A percentile compares a stretch with the other conserved stretches of the same genome.
phyloP scores from a whole-genome alignment of 257 asterid species.

The Echium plantagineum region DNA sequence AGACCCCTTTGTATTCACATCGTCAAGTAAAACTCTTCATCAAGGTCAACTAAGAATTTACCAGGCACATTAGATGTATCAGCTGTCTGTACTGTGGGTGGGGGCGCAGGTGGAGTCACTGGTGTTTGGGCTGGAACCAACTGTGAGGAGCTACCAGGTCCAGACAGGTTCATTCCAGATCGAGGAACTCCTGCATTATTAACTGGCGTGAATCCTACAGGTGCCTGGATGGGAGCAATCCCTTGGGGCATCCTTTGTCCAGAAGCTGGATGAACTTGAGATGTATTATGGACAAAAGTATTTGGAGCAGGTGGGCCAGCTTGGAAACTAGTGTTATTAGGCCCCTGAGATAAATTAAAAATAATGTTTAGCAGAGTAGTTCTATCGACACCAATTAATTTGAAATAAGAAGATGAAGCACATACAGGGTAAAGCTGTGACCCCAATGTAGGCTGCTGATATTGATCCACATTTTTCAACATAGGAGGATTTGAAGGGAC shows the following conservation, averaged over 20 bases:
- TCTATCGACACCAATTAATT: neutral
- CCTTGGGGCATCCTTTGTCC: conserved; percentile 55
- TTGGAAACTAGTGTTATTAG: conserved; percentile 46
- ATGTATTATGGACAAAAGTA: conserved; percentile 28
- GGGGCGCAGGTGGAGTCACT: conserved; percentile 77
- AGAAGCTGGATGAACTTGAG: conserved; percentile 44
- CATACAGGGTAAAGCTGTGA: conserved; percentile 88
- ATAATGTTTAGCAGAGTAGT: conserved; percentile 4
- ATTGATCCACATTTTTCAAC: conserved; percentile 60
- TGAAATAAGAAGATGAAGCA: neutral
- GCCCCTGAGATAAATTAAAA: conserved; percentile 28
- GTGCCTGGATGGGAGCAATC: conserved; percentile 39
- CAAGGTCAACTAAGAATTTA: conserved; percentile 10
- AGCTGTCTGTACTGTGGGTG: conserved; percentile 92
- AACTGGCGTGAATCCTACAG: conserved; percentile 64
- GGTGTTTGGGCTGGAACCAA: conserved; percentile 45
- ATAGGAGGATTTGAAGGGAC: conserved; percentile 67
- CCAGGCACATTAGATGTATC: conserved; percentile 96
- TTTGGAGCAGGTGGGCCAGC: conserved; percentile 46
- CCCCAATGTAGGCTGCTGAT: conserved; percentile 85
- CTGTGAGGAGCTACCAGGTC: conserved; percentile 66
- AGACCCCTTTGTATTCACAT: no score
- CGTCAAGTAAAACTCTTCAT: neutral
- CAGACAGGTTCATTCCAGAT: conserved; percentile 54
- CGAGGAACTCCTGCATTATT: conserved; percentile 48